Base-by-base conservation (phyloP, 805 yeast species). In the Lipomyces spencermartinsiae region DNA sequence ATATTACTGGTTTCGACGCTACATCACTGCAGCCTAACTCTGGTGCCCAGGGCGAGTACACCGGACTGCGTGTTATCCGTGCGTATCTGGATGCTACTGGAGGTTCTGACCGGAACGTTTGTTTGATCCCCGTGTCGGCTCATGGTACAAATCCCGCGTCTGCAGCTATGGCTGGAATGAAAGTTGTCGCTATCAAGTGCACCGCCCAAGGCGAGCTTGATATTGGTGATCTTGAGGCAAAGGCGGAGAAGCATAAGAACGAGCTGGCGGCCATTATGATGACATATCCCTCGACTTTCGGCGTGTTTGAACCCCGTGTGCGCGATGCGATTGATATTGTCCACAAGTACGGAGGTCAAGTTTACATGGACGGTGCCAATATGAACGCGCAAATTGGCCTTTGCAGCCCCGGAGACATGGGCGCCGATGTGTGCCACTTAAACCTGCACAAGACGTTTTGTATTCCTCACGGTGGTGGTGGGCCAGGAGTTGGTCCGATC, bases 91-190 rank as follows among this genome's bases (percentile, higher is more conserved):
- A 87, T 69, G 81, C 89, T 25, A 83, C 82, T 58, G 97, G 95
- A 55, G 89, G 93, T 76, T 79, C 84, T 19, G 81, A 87, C 67
- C 86, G 99, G 77, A 87, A 93, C 78, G 84, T 95, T 63, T 95
- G 98, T 80, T 84, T 95, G 77, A 95, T 95, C 74, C 99, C 99
- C 4, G 97, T 94, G 3, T 89, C 95, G 75, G 99, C 99, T 1
- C 99, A 95, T 77, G 99, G 99, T 67, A 95, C 99, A 19, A 95
- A 95, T 77, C 99, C 99, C 31, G 99, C 99, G 0, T 92, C 97
- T 58, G 98, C 99, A 22, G 92, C 97, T 22, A 95, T 95, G 97
- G 89, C 96, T 74, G 98, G 97, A 49, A 81, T 95, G 80, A 92
- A 91, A 79, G 98, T 95, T 58, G 92, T 95, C 25, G 89, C 98